These are phyloP conservation scores for Macrophomina phaseolina DNA, from an alignment of 2,329 filamentous ascomycete species.

Conservation along the genomic window DNA sequence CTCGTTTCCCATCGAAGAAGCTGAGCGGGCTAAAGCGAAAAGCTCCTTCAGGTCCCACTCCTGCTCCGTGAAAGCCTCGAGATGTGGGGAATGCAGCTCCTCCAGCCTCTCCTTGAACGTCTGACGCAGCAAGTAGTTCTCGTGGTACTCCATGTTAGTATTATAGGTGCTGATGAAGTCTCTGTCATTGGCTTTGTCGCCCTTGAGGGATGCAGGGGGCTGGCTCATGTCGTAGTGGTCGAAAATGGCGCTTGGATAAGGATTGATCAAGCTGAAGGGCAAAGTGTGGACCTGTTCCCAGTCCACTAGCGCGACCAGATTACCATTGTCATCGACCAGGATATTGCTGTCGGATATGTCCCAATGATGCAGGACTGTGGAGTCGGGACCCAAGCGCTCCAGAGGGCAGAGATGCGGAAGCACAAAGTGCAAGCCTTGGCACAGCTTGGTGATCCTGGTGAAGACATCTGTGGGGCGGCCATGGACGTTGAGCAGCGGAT, in stretches of 20 bases:
- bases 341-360: conserved; percentile 24
- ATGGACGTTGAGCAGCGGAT: too few species aligned
- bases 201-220: background rate
- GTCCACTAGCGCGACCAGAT: conserved; percentile 21
- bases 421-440: too few species aligned
- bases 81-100: conserved; percentile 1
- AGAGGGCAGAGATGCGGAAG: too few species aligned
- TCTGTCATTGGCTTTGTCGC: background rate
- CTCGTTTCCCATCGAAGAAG: too few species aligned
- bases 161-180: too few species aligned
- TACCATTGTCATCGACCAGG: conserved; percentile 20
- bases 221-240: background rate
- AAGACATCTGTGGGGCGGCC: background rate
- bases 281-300: conserved; percentile 22
- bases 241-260: background rate
- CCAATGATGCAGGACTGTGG: conserved; percentile 6
- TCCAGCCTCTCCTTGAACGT: background rate
- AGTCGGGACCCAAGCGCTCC: background rate
- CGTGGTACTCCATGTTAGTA: background rate
- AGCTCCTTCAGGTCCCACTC: background rate
- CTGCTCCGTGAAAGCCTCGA: background rate
- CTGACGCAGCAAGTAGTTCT: background rate
- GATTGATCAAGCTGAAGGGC: background rate
- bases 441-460: background rate
- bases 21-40: too few species aligned